Evolutionary conservation across 225 moss, liverwort and hornwort genomes (phyloP), one percentile per base, ranked within the genome.

Genomic region (Takakia lepidozioides): DNA sequence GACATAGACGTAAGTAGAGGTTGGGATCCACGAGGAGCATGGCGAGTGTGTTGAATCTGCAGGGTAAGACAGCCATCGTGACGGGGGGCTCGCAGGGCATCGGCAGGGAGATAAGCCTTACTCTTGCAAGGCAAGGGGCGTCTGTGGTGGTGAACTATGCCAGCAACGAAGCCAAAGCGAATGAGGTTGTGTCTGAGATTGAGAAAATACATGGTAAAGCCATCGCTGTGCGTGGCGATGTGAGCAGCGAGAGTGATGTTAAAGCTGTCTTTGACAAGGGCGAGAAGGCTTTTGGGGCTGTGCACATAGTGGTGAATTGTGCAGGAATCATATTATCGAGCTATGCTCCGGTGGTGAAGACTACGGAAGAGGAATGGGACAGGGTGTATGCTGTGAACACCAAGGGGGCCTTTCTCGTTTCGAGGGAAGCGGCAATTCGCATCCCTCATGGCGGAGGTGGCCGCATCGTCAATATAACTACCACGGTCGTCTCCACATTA

Each of bases 291-390:
- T 69, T 64, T n/a, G 74, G 64, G 6, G 46, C 26, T 2, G 34
- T 75, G 27, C 25, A 75, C 39, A 49, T 58, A 2, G 59, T 69
- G 21, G 74, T 46, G 34, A 37, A 69, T 38, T 13, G 49, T 19
- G 69, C 74, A 2, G 72, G 72, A n/a, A n/a, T n/a, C n/a, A n/a
- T n/a, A 18, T 45, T 58, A 0, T 21, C 61, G 3, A 26, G 36
- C 22, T 75, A 65, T n/a, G 69, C 74, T 23, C 36, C 47, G 22
- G 17, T 69, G 2, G 55, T n/a, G 6, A 52, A 65, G 17, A 75
- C 74, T 3, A 69, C 50, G 10, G 69, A 69, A 27, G 60, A 64
- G 28, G 64, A 75, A 4, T 75, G 74, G 74, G 69, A 75, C 42
- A 18, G 35, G 8, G 42, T 46, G 5, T 60, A 49, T 59, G 15